Percentiles rank a stretch among this genome's conserved stretches.
Evolutionary conservation across 768 basidiomycete species (phyloP).

Genomic region (Krasilnikovozyma curviuscula): DNA sequence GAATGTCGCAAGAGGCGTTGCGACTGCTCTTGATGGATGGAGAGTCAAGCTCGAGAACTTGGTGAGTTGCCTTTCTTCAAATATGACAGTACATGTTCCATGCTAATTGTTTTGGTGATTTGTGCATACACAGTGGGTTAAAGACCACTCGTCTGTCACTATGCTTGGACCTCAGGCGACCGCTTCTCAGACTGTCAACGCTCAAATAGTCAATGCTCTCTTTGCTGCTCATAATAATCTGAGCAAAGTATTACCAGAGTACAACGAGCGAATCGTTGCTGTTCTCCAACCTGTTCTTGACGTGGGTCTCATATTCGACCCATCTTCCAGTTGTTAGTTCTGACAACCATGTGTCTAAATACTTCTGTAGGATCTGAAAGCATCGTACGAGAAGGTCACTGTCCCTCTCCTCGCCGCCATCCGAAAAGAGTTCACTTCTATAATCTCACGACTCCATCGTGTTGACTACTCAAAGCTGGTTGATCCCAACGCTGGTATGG

Average conservation of each 20-base stretch:
- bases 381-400: constrained; percentile 20
- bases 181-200: constrained; percentile 58
- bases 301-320: constrained; percentile 29
- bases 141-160: constrained; percentile 58
- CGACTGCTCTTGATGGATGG: constrained; percentile 49
- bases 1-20: constrained; percentile 55
- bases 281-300: constrained; percentile 40
- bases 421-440: constrained; percentile 57
- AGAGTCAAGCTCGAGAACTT: constrained; percentile 44
- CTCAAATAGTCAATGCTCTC: constrained; percentile 53
- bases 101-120: too few species aligned
- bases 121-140: constrained; percentile 41
- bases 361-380: constrained; percentile 27
- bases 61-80: constrained; percentile 34
- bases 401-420: constrained; percentile 30
- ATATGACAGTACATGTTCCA: not conserved
- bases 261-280: constrained; percentile 39
- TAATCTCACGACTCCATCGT: constrained; percentile 65
- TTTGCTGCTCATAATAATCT: constrained; percentile 58
- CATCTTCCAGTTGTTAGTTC: not conserved
- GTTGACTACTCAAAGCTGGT: constrained; percentile 56
- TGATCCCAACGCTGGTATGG: constrained; percentile 40
- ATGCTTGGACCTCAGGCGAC: constrained; percentile 60
- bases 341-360: constrained; percentile 35
- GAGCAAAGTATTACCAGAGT: constrained; percentile 45